Percentiles rank a stretch among this genome's conserved stretches.
Evolutionary conservation across 441 rosid species (phyloP).

Genomic region (Isatis lusitanica): DNA sequence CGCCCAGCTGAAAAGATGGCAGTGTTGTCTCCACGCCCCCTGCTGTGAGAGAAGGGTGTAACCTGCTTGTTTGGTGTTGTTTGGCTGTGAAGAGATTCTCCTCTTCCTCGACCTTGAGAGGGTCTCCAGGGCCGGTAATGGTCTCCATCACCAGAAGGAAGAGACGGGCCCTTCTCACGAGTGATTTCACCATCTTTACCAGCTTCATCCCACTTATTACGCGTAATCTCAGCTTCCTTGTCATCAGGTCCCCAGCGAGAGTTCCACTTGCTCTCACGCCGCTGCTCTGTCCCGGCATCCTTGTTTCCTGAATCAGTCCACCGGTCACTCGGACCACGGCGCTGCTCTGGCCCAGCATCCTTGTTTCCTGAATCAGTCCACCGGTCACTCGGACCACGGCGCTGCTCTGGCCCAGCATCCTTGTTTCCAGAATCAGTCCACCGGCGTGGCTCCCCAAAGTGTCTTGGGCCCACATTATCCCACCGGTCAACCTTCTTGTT

Average conservation of each 20-base stretch:
- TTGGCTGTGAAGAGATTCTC: slow-evolving; percentile 69
- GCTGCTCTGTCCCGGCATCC: slow-evolving; percentile 74
- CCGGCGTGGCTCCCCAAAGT: slow-evolving; percentile 73
- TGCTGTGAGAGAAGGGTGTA: slow-evolving; percentile 59
- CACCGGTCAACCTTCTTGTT: slow-evolving; percentile 66
- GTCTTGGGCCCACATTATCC: slow-evolving; percentile 73
- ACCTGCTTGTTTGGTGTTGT: slow-evolving; percentile 64
- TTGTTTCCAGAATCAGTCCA: slow-evolving; percentile 78
- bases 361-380: slow-evolving; percentile 78
- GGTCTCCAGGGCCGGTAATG: slow-evolving; percentile 89
- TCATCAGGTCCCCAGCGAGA: slow-evolving; percentile 97
- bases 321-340: slow-evolving; percentile 70
- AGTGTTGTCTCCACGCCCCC: slow-evolving; percentile 72
- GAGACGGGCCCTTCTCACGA: slow-evolving; percentile 62
- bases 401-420: slow-evolving; percentile 64
- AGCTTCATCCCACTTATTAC: slow-evolving; percentile 65
- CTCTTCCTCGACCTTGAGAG: slow-evolving; percentile 77
- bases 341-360: slow-evolving; percentile 64
- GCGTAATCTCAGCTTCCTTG: slow-evolving; percentile 59
- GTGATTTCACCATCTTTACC: slow-evolving; percentile 67
- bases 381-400: slow-evolving; percentile 70
- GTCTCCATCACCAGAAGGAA: slow-evolving; percentile 65
- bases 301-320: slow-evolving; percentile 78
- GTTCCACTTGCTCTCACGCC: slow-evolving; percentile 98
- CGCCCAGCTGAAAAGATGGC: slow-evolving; percentile 64